These are phyloP conservation scores for Candida anglica DNA, from an alignment of 805 yeast species.

Conservation along the genomic window DNA sequence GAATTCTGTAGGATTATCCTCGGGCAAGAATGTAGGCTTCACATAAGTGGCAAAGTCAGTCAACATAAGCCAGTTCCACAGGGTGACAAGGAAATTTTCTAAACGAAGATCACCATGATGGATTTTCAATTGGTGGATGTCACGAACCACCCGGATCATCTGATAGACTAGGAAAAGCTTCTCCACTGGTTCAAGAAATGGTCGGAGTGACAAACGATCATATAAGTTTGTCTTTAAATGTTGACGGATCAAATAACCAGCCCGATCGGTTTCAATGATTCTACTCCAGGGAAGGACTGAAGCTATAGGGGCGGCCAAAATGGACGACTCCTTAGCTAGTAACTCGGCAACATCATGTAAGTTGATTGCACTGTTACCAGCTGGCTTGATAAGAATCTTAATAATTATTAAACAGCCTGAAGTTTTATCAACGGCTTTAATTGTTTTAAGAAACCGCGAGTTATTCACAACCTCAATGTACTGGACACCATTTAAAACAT, in stretches of 20 bases:
- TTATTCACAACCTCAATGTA: constrained; percentile 74
- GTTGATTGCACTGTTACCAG: constrained; percentile 24
- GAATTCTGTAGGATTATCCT: constrained; percentile 88
- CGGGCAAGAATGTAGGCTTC: constrained; percentile 84
- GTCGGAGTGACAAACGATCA: constrained; percentile 82
- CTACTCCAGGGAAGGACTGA: constrained; percentile 70
- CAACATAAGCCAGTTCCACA: constrained; percentile 83
- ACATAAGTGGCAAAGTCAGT: constrained; percentile 75
- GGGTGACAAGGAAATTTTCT: constrained; percentile 81
- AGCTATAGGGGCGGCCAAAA: constrained; percentile 36
- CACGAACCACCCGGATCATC: constrained; percentile 56
- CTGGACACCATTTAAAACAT: constrained; percentile 70
- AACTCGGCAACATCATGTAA: constrained; percentile 21
- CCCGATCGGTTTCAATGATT: constrained; percentile 83
- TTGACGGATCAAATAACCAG: constrained; percentile 86
- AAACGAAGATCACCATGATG: constrained; percentile 90
- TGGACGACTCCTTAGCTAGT: constrained; percentile 30
- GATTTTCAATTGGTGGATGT: constrained; percentile 58
- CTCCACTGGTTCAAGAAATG: constrained; percentile 78
- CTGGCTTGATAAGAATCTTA: constrained; percentile 79
- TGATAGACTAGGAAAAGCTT: constrained; percentile 84
- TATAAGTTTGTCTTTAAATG: constrained; percentile 75
- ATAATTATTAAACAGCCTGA: constrained; percentile 68
- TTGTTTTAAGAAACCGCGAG: constrained; percentile 80
- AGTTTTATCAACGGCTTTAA: constrained; percentile 65